Conservation (phyloP, 208 protist species). For the Trypanosomatidae sp. region DNA sequence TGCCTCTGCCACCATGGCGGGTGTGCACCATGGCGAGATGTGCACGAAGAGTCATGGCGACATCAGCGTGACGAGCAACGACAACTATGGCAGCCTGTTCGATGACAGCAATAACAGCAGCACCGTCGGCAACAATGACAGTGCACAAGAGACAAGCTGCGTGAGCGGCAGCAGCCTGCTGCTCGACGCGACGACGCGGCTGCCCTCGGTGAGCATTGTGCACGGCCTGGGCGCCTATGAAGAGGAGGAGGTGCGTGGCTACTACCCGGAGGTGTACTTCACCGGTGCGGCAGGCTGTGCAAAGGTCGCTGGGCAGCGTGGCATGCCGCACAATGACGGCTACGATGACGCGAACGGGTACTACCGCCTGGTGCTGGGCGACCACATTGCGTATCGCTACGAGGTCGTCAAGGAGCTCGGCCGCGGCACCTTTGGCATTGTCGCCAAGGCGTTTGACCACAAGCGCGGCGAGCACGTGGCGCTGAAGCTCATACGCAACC, state of each 20-base stretch:
- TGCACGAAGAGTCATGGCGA: too few relatives aligned
- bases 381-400: constrained; percentile 91
- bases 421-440: constrained; percentile 82
- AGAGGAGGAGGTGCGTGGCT: constrained; percentile 42
- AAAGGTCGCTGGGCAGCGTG: constrained; percentile 37
- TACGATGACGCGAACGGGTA: constrained; percentile 92
- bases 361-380: constrained; percentile 80
- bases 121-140: background rate
- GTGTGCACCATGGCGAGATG: too few relatives aligned
- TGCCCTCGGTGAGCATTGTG: constrained; percentile 9
- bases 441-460: constrained; percentile 75
- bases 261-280: constrained; percentile 55
- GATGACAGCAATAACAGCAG: background rate
- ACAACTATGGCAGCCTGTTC: background rate
- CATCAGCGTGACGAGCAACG: background rate
- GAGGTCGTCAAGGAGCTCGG: constrained; percentile 75
- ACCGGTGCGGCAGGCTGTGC: constrained; percentile 23
- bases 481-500: constrained; percentile 83
- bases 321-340: constrained; percentile 51
- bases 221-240: constrained; percentile 46
- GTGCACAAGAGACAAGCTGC: background rate
- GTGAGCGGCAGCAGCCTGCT: constrained; percentile 2
- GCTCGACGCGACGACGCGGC: background rate
- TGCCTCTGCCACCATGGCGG: too few relatives aligned
- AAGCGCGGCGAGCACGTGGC: constrained; percentile 32